Evolutionary conservation across 2,329 filamentous ascomycete species (phyloP).

Genomic region (Metarhizium humberi): DNA sequence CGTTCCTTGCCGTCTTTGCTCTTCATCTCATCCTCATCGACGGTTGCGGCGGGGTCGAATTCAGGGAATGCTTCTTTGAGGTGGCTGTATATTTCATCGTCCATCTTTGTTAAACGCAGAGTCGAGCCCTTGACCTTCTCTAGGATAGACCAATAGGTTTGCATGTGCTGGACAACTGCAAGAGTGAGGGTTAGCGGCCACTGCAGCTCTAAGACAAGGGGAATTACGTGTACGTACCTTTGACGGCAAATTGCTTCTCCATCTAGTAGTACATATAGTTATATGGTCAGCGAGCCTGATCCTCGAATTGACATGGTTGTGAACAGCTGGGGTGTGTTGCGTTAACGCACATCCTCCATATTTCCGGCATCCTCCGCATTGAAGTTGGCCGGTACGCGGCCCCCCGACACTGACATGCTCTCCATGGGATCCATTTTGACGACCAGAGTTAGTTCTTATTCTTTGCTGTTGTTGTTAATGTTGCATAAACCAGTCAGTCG

Average conservation of each 20-base stretch:
- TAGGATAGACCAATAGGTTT: slow-evolving; percentile 94
- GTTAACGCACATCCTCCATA: slow-evolving; percentile 43
- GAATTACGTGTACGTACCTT: slow-evolving; percentile 45
- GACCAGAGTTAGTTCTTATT: not conserved
- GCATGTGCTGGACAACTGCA: slow-evolving; percentile 81
- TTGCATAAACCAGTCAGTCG: not conserved
- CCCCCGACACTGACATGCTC: slow-evolving; percentile 21
- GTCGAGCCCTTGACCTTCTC: slow-evolving; percentile 83
- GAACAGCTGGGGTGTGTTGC: not conserved
- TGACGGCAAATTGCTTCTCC: slow-evolving; percentile 98
- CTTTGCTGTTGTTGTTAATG: not conserved
- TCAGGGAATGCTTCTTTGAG: slow-evolving; percentile 85
- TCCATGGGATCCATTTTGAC: slow-evolving; percentile 30
- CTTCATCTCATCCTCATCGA: slow-evolving; percentile 95
- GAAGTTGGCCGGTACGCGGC: slow-evolving; percentile 43
- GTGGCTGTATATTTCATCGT: slow-evolving; percentile 90
- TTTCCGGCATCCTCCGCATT: slow-evolving; percentile 47
- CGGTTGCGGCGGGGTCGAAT: slow-evolving; percentile 70
- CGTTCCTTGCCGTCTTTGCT: slow-evolving; percentile 88
- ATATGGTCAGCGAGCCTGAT: slow-evolving; percentile 1
- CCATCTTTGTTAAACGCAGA: slow-evolving; percentile 83
- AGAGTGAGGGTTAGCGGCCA: not conserved
- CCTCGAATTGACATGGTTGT: not conserved
- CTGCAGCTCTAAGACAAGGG: not conserved
- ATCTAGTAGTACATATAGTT: slow-evolving; percentile 49